These are phyloP conservation scores for Cicer cuneatum DNA, from an alignment of 306 rosid species.

Conservation along the genomic window DNA sequence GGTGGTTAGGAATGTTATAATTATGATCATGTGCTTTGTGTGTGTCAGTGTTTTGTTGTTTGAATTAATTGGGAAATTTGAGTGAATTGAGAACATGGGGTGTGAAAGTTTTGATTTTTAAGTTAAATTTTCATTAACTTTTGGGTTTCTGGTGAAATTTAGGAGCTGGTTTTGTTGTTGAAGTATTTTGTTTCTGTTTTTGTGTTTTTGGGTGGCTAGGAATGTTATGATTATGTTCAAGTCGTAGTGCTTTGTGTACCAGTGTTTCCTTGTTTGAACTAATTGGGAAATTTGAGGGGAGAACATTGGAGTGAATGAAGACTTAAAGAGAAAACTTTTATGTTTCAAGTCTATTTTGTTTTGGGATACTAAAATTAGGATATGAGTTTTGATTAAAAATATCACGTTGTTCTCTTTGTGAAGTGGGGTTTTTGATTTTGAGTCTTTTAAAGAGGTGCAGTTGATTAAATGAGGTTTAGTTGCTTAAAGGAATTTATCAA, in stretches of 20 bases:
- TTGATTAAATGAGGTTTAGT: constrained; percentile 27
- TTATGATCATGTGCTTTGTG: constrained; percentile 38
- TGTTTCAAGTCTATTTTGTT: constrained; percentile 26
- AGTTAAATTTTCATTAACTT: constrained; percentile 27
- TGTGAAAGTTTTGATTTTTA: constrained; percentile 24
- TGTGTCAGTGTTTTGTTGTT: constrained; percentile 28
- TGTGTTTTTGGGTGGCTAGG: background rate
- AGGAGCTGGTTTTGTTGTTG: constrained; percentile 15
- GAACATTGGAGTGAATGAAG: constrained; percentile 30
- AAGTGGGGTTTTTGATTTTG: constrained; percentile 27
- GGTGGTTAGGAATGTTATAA: constrained; percentile 30
- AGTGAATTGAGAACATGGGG: constrained; percentile 9
- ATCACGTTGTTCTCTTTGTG: constrained; percentile 20
- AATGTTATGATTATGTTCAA: constrained; percentile 37
- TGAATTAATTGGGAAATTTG: constrained; percentile 38
- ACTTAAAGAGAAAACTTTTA: constrained; percentile 6
- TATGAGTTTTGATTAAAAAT: constrained; percentile 20
- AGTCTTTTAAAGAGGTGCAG: constrained; percentile 14
- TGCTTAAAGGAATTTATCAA: constrained; percentile 36
- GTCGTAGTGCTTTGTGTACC: constrained; percentile 8
- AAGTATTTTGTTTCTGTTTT: background rate
- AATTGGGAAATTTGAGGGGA: constrained; percentile 35
- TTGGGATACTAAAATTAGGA: constrained; percentile 22
- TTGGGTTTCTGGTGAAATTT: constrained; percentile 32
- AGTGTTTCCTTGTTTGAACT: constrained; percentile 33